Percentiles rank a stretch among this genome's conserved stretches.
Evolutionary conservation across 2,329 filamentous ascomycete genomes (phyloP).

Genomic region (Aspergillus felis): DNA sequence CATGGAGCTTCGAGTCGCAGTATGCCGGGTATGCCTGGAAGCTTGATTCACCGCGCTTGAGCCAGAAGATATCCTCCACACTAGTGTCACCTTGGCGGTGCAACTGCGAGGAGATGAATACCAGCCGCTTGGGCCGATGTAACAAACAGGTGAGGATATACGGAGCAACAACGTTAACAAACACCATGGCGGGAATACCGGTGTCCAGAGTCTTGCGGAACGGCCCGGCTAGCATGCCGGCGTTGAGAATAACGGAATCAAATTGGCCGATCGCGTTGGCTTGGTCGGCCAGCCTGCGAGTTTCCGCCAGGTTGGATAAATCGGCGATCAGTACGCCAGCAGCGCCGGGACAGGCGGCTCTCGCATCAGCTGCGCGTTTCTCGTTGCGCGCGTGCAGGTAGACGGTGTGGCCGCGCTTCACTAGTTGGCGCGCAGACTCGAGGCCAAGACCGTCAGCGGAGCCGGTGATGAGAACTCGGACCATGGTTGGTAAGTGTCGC

Average conservation of each 20-base stretch:
- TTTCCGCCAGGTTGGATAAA: conserved; percentile 48
- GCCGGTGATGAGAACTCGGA: conserved; percentile 52
- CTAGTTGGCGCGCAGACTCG: conserved; percentile 48
- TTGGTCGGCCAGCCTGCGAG: conserved; percentile 47
- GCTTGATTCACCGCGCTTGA: conserved; percentile 29
- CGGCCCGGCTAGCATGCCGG: conserved; percentile 45
- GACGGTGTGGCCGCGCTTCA: conserved; percentile 50
- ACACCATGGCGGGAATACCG: conserved; percentile 46
- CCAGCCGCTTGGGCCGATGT: conserved; percentile 46
- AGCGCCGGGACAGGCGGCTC: conserved; percentile 46
- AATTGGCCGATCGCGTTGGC: conserved; percentile 49
- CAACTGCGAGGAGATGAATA: conserved; percentile 50
- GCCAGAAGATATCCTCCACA: conserved; percentile 39
- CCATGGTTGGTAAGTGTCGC: conserved; percentile 29
- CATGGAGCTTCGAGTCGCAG: conserved; percentile 54
- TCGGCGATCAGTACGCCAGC: conserved; percentile 51
- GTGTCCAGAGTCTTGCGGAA: conserved; percentile 39
- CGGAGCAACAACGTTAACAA: conserved; percentile 54
- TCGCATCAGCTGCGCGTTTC: conserved; percentile 49
- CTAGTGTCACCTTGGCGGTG: conserved; percentile 46
- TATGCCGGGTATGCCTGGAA: conserved; percentile 43
- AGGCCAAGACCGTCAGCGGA: conserved; percentile 55
- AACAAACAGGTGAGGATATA: conserved; percentile 53
- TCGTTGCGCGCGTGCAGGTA: conserved; percentile 54
- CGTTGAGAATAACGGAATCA: conserved; percentile 56